These are phyloP conservation scores for Chiua sp. DNA, from an alignment of 1,284 basidiomycete species.

Conservation along the genomic window DNA sequence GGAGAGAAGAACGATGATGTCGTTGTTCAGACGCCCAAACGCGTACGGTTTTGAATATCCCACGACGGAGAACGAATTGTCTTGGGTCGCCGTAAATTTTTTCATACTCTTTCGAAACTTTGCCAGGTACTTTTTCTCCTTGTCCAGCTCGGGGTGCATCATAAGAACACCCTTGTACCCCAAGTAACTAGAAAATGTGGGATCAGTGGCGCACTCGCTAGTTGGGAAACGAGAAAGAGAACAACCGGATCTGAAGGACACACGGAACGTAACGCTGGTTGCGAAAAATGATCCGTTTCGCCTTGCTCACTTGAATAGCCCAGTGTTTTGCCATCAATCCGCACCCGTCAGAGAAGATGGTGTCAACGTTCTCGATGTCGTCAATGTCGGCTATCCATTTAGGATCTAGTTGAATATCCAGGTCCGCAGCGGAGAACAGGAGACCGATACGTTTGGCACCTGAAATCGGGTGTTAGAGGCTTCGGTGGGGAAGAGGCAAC, in stretches of 20 bases:
- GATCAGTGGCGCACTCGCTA: neutral
- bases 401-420: constrained; percentile 61
- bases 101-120: constrained; percentile 71
- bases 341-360: constrained; percentile 70
- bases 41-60: constrained; percentile 64
- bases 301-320: constrained; percentile 54
- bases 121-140: constrained; percentile 48
- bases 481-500: neutral
- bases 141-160: constrained; percentile 61
- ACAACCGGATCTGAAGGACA: constrained; percentile 66
- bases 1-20: constrained; percentile 66
- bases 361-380: constrained; percentile 60
- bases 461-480: constrained; percentile 26
- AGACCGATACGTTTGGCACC: constrained; percentile 71
- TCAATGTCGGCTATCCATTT: constrained; percentile 55
- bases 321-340: constrained; percentile 61
- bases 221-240: neutral
- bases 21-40: constrained; percentile 69
- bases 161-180: constrained; percentile 72
- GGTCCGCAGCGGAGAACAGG: constrained; percentile 64
- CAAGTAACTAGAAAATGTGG: constrained; percentile 50
- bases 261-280: constrained; percentile 60
- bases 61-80: constrained; percentile 68
- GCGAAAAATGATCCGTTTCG: constrained; percentile 59
- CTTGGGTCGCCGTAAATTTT: constrained; percentile 60